These are phyloP conservation scores for Raphanus raphanistrum DNA, from an alignment of 345 rosid genomes.

Conservation along the genomic window DNA sequence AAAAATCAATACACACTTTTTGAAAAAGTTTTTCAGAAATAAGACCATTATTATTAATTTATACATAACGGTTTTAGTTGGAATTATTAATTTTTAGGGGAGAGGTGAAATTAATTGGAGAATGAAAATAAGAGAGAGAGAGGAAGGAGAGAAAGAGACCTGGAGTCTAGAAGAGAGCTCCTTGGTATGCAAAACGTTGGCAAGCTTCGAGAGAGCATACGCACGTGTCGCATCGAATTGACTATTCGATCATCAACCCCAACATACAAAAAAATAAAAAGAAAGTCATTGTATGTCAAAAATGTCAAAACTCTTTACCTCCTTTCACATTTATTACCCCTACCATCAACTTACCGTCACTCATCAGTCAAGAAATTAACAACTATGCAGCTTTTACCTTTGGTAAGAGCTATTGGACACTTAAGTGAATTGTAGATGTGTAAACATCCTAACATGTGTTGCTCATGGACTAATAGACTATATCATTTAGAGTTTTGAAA, in stretches of 20 bases:
- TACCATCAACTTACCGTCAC: conserved; percentile 29
- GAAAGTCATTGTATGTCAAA: neutral
- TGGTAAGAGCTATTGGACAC: neutral
- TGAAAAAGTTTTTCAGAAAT: neutral
- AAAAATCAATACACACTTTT: conserved; percentile 6
- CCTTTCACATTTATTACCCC: conserved; percentile 17
- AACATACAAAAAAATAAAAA: neutral
- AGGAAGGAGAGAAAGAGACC: conserved; percentile 47
- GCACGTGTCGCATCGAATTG: conserved; percentile 94
- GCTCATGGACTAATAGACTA: too few species aligned
- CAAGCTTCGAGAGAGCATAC: conserved; percentile 97
- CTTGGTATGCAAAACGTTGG: conserved; percentile 93
- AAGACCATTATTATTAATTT: conserved; percentile 11
- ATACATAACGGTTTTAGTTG: conserved; percentile 8
- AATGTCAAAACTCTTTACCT: conserved; percentile 21
- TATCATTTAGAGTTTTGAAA: neutral
- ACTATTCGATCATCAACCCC: conserved; percentile 43
- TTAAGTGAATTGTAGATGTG: neutral
- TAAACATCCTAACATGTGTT: neutral
- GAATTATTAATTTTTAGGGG: neutral
- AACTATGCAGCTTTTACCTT: conserved; percentile 25
- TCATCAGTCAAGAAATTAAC: conserved; percentile 13
- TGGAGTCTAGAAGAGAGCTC: conserved; percentile 79
- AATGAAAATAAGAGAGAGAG: conserved; percentile 20
- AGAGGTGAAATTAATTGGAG: neutral